Conservation (phyloP, 441 rosid genomes). For the Brassica balearica region DNA sequence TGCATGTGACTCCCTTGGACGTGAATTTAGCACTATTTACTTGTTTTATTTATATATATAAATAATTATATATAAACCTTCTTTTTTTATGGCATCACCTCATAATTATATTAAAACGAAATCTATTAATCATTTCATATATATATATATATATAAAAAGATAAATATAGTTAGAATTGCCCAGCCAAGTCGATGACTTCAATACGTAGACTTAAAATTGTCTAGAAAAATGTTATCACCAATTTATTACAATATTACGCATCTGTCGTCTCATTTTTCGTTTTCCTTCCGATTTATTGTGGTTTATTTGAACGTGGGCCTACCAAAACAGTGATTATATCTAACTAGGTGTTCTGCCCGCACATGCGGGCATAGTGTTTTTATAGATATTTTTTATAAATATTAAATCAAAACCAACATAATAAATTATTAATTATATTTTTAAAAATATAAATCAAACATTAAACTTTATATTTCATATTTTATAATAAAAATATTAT, state of each 20-base stretch:
- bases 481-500: too few relatives aligned
- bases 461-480: too few relatives aligned
- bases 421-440: too few relatives aligned
- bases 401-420: too few relatives aligned
- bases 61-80: too few relatives aligned
- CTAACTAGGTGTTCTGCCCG: too few relatives aligned
- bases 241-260: constrained; percentile 39
- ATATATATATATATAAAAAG: neutral
- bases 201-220: constrained; percentile 35
- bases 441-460: too few relatives aligned
- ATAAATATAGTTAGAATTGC: neutral
- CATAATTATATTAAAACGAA: neutral
- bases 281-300: neutral
- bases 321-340: constrained; percentile 15
- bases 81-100: neutral
- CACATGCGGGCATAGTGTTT: too few relatives aligned
- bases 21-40: neutral
- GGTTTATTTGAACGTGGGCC: constrained; percentile 6
- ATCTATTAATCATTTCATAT: neutral
- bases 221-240: constrained; percentile 3
- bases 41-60: neutral
- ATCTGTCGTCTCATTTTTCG: constrained; percentile 14
- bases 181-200: constrained; percentile 33
- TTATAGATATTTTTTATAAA: too few relatives aligned
- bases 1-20: neutral